phyloP scores from a whole-genome alignment of 441 rosid genomes.

The Cnidoscolus chayamansa region DNA sequence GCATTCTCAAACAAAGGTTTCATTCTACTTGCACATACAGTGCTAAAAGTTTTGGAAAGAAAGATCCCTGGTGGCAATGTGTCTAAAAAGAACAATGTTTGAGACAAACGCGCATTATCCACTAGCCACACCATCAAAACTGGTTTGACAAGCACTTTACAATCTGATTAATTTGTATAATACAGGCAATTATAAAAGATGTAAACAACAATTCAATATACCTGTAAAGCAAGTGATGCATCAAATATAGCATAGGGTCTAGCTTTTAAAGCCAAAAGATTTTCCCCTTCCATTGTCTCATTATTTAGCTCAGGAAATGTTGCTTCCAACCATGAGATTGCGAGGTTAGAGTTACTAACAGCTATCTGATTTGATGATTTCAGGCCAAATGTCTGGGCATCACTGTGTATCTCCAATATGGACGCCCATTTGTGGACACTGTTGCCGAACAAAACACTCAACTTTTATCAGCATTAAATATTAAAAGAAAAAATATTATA shows the following conservation, averaged over 20 bases:
- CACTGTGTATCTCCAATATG: constrained; percentile 67
- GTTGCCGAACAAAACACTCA: constrained; percentile 30
- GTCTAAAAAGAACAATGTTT: neutral
- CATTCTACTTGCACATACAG: neutral
- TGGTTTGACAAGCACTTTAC: neutral
- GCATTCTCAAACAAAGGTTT: neutral
- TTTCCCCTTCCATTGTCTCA: constrained; percentile 49
- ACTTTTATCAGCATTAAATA: constrained; percentile 22
- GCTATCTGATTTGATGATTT: constrained; percentile 60
- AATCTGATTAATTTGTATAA: neutral
- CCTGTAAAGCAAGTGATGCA: constrained; percentile 93
- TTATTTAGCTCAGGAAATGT: constrained; percentile 76
- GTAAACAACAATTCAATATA: constrained; percentile 22
- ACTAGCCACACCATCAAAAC: neutral
- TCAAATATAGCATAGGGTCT: constrained; percentile 70
- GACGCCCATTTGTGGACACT: constrained; percentile 84
- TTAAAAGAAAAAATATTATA: constrained; percentile 16
- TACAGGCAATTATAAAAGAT: neutral
- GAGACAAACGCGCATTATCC: neutral
- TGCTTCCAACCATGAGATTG: constrained; percentile 93
- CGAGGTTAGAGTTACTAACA: constrained; percentile 64
- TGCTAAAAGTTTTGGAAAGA: neutral
- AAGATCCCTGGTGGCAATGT: neutral
- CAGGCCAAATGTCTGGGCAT: constrained; percentile 73
- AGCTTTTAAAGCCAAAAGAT: constrained; percentile 53